Base-by-base conservation (phyloP, 176 grass and related monocot genomes). In the Carex littledalei region DNA sequence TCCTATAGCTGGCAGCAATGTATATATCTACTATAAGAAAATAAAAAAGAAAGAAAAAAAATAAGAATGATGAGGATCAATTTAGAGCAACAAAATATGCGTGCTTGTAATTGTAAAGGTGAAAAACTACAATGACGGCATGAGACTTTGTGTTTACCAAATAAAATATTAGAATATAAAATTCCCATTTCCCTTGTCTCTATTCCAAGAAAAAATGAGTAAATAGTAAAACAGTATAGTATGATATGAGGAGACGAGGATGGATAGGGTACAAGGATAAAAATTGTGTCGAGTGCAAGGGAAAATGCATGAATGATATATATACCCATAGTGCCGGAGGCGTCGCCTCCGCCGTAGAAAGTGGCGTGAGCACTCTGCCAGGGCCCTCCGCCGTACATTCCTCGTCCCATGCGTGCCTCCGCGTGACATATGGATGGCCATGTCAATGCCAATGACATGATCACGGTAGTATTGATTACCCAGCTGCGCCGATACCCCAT, bases 311-410 rank as follows among this genome's bases (percentile, higher is more conserved):
- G 56, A 0, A 81, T 58, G 9, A 21, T 21, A 57, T 22, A 63
- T 55, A 20, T 86, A 89, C 92, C 94, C 94, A 97, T 97, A 66
- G 94, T 97, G 70, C 94, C 94, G 15, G 94, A 97, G 21, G 92
- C 94, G 69, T 97, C 94, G 84, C 94, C 90, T 4, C 94, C 94
- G 65, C 94, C 94, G 84, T 97, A 97, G 92, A 97, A 97, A 31
- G 94, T 97, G 74, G 94, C 94, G 82, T 97, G 94, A 53, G 94
- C 90, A 54, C 78, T 69, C 90, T 94, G 89, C 94, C 94, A 97
- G 59, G 6, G 32, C 14, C 86, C 86, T 81, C 90, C 87, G 32
- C 60, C 7, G 85, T 92, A 97, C 41, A 50, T 50, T 50, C 47
- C 47, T 84, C 86, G 16, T 61, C 90, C 92, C 1, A 84, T 68